Base-by-base conservation (phyloP, 2,329 filamentous ascomycete species). In the Aureobasidium lini region DNA sequence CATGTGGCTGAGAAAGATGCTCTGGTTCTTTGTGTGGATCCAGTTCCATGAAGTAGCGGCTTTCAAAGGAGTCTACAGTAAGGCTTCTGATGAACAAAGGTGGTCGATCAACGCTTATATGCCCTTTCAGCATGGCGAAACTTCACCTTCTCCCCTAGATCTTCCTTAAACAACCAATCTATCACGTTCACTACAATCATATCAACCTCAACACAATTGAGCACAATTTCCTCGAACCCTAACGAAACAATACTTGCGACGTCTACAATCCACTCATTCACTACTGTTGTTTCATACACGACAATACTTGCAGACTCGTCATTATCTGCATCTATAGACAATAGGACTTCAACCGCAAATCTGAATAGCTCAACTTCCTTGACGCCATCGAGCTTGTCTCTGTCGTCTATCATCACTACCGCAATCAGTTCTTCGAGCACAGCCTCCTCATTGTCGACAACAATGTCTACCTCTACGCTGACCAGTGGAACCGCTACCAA, bases 331-430 rank as follows among this genome's bases (percentile, higher is more conserved):
- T 37, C 32, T 15, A 44, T 9, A 2, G 11, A 11, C 1, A 37
- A 8, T 29, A 37, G 9, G 10, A 3, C 8, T 4, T 15, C 16
- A 16, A 56, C 52, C 52, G 52, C 52, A 46, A 46, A 31, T 13
- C 52, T 56, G 52, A 46, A 46, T 9, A 40, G 18, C 23, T 10
- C 39, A 5, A 46, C 18, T 4, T 16, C 18, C 15, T 36, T 16
- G 15, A 29, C 52, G 52, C 37, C 52, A 46, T 56, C 28, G 52
- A 56, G 52, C 52, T 56, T 56, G 40, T 46, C 52, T 56, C 40
- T 56, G 40, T 56, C 52, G 52, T 56, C 31, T 5, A 4, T 6
- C 7, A 1, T 3, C 6, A 9, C 52, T 7, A 8, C 15, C n/a
- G 4, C 18, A 10, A n/a, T 2, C 11, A 28, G 29, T 9, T n/a